These are phyloP conservation scores for Graphium sp. DNA, from an alignment of 2,329 filamentous ascomycete species.

Conservation along the genomic window DNA sequence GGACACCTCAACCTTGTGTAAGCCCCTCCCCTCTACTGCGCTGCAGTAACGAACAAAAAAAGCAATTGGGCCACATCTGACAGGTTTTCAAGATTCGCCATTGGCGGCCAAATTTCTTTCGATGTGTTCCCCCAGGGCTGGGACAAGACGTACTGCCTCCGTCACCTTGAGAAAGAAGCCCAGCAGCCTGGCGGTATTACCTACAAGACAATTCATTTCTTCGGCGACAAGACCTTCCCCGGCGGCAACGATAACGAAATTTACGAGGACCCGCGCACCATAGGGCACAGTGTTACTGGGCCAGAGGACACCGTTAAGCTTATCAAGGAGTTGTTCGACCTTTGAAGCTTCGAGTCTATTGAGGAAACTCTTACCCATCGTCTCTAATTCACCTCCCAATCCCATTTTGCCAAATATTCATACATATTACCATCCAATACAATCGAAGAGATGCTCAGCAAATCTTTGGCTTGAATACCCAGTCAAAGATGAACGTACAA, in stretches of 20 bases:
- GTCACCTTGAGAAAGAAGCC: slow-evolving; percentile 71
- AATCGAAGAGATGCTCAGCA: not conserved
- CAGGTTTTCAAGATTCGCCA: slow-evolving; percentile 50
- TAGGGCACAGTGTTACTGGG: slow-evolving; percentile 66
- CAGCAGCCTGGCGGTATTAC: slow-evolving; percentile 50
- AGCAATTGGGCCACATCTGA: not conserved
- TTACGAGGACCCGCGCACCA: slow-evolving; percentile 63
- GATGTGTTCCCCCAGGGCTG: slow-evolving; percentile 93
- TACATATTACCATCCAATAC: slow-evolving; percentile 9
- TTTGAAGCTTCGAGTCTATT: slow-evolving; percentile 20
- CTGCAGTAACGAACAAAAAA: slow-evolving; percentile 1
- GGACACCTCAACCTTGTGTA: slow-evolving; percentile 70
- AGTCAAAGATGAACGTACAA: not conserved
- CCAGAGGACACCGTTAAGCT: slow-evolving; percentile 71
- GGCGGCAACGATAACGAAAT: slow-evolving; percentile 97
- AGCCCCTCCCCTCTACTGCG: slow-evolving; percentile 16
- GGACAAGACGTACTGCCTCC: slow-evolving; percentile 97
- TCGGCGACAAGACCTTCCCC: slow-evolving; percentile 83
- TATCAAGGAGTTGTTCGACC: slow-evolving; percentile 64
- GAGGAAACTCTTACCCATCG: slow-evolving; percentile 1
- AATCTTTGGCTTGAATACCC: not conserved
- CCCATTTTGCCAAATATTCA: slow-evolving; percentile 4
- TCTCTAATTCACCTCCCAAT: not conserved
- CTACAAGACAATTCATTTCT: slow-evolving; percentile 90
- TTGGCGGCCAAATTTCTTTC: slow-evolving; percentile 95